These are phyloP conservation scores for Ustilago shanxiensis DNA, from an alignment of 1,284 basidiomycete genomes.

Conservation along the genomic window DNA sequence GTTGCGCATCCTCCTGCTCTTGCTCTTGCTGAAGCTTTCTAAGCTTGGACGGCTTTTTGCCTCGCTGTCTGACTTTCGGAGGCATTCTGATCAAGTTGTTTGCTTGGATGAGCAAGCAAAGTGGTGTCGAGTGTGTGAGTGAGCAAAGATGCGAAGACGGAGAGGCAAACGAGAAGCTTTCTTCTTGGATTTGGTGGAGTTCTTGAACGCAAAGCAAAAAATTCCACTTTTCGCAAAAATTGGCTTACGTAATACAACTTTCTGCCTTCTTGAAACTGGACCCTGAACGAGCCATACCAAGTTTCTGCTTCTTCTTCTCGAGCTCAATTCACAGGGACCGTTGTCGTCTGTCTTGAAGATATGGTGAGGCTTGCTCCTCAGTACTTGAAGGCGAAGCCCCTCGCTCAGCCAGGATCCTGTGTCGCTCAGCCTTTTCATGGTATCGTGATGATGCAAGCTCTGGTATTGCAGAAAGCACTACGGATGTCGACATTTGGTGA, in stretches of 20 bases:
- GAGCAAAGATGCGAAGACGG: not conserved
- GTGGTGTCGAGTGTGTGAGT: not conserved
- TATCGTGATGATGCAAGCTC: too few species aligned
- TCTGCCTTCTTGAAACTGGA: not conserved
- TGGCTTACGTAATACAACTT: slow-evolving; percentile 44
- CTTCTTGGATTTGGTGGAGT: slow-evolving; percentile 5
- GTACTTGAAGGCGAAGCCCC: too few species aligned
- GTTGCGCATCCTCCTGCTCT: slow-evolving; percentile 24
- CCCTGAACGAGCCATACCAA: not conserved
- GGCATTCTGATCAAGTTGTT: slow-evolving; percentile 14
- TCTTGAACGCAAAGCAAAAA: slow-evolving; percentile 20
- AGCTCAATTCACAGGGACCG: too few species aligned
- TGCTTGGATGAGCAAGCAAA: not conserved
- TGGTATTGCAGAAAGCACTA: not conserved
- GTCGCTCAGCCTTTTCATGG: too few species aligned
- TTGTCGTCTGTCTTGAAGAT: too few species aligned
- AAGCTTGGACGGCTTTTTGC: slow-evolving; percentile 51
- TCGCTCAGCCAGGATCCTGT: too few species aligned
- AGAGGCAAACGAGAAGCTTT: slow-evolving; percentile 4
- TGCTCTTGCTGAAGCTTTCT: slow-evolving; percentile 34
- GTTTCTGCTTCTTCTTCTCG: not conserved
- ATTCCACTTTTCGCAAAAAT: slow-evolving; percentile 18
- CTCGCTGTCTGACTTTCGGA: slow-evolving; percentile 50
- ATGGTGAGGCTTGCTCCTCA: too few species aligned
- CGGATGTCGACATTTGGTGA: slow-evolving; percentile 17